Evolutionary conservation across 257 asterid genomes (phyloP).

Genomic region (Marsdenia floribunda): DNA sequence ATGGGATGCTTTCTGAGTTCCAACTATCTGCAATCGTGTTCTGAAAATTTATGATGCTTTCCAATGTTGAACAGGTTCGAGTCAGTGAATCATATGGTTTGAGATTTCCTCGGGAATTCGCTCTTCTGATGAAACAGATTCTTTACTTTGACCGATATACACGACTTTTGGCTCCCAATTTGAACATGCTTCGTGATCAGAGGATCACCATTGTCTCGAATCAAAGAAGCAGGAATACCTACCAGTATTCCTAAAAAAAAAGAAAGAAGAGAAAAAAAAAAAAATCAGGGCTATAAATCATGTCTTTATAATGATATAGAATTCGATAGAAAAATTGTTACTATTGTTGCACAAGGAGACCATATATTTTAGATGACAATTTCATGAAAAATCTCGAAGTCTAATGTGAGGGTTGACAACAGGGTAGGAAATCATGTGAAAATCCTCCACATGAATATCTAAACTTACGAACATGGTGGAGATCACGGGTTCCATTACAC

Average conservation of each 20-base stretch:
- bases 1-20: not conserved
- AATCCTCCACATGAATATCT: not conserved
- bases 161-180: conserved; percentile 79
- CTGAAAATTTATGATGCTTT: not conserved
- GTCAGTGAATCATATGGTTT: conserved; percentile 95
- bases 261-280: too few relatives aligned
- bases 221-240: conserved; percentile 24
- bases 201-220: conserved; percentile 73
- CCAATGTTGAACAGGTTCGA: conserved; percentile 50
- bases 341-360: not conserved
- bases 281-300: not conserved
- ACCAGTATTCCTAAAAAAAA: too few relatives aligned
- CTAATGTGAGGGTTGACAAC: too few relatives aligned
- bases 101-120: conserved; percentile 94
- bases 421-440: not conserved
- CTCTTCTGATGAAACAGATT: conserved; percentile 92
- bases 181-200: conserved; percentile 94
- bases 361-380: too few relatives aligned
- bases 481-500: not conserved
- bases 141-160: conserved; percentile 96
- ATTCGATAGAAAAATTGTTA: not conserved
- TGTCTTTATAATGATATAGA: not conserved
- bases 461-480: not conserved
- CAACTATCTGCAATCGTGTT: not conserved
- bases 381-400: not conserved